phyloP scores from a whole-genome alignment of 768 basidiomycete species.

The Boletus edulis region DNA sequence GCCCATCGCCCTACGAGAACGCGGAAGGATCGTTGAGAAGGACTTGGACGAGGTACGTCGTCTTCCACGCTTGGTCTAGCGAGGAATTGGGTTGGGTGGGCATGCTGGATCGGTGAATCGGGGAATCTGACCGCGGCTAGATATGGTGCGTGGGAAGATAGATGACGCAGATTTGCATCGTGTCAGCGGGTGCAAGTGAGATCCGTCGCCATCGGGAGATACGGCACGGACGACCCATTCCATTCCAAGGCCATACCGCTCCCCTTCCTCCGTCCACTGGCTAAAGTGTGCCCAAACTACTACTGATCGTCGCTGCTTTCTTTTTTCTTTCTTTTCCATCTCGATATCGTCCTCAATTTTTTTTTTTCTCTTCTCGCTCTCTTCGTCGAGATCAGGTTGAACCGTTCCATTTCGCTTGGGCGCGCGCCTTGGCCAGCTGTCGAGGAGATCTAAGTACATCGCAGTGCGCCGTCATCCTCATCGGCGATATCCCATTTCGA shows the following conservation, averaged over 20 bases:
- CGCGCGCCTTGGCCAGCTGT: not conserved
- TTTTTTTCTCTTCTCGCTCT: not conserved
- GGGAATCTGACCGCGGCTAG: conserved; percentile 23
- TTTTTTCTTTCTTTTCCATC: conserved; percentile 18
- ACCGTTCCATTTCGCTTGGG: conserved; percentile 3
- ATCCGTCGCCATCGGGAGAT: conserved; percentile 71
- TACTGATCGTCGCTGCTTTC: conserved; percentile 18
- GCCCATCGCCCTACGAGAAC: conserved; percentile 9
- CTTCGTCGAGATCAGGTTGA: not conserved
- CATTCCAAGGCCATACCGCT: conserved; percentile 6
- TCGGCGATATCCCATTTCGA: conserved; percentile 18
- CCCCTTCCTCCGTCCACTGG: conserved; percentile 5
- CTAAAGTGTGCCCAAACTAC: not conserved
- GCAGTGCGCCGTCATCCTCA: conserved; percentile 16
- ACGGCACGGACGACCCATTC: conserved; percentile 41
- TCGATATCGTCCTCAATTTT: conserved; percentile 8
- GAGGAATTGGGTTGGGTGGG: not conserved
- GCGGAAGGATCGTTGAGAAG: conserved; percentile 2
- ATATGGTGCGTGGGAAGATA: conserved; percentile 29
- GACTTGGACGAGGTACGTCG: conserved; percentile 17
- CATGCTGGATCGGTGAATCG: conserved; percentile 28
- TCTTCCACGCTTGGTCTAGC: conserved; percentile 6
- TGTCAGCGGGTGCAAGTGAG: conserved; percentile 31
- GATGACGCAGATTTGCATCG: conserved; percentile 29
- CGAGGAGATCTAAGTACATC: conserved; percentile 18